Evolutionary conservation across 1,284 basidiomycete genomes (phyloP), one percentile per base, ranked within the genome.

Genomic region (Inonotus obliquus): DNA sequence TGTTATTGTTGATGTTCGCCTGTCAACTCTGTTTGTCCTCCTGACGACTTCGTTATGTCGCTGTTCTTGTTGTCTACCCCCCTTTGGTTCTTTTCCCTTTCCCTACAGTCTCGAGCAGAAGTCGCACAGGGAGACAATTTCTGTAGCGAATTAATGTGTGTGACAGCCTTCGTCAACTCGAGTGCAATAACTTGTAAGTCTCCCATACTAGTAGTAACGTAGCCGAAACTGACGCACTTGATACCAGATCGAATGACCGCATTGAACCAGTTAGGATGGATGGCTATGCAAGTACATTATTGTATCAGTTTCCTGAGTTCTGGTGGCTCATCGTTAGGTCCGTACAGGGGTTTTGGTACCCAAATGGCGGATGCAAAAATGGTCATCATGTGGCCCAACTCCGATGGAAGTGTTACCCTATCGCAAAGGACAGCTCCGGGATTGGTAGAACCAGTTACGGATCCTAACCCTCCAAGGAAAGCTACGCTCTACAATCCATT

Each of bases 331-430:
- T 21, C 27, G 29, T 11, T n/a, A 14, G 32, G 11, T 21, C 67
- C n/a, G 5, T 47, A 14, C 17, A 84, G 81, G 54, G 85, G 85
- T 1, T 86, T 83, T 66, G 85, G 84, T 1, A 67, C 64, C 14
- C 72, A 71, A 38, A 86, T 86, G 84, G 65, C 75, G 35, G 60
- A 68, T 56, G 68, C 72, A 9, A 72, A 68, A 0, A 73, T 79
- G 72, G 73, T 80, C 47, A 76, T 82, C 47, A 69, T 76, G 51
- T 81, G 79, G 79, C 73, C 76, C 11, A 79, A 78, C 66, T 65
- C 70, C 5, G 72, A 78, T 60, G 78, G 77, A 6, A 71, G 71
- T 0, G 69, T 77, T 23, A 76, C 75, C n/a, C 68, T 81, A 59
- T 78, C 76, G 23, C 80, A 81, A 67, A 71, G 80, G 35, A 66